A percentile compares a stretch with the other conserved stretches of the same genome.
These are phyloP conservation scores for Spirogloea muscicola DNA, from an alignment of 139 green algal species.

Conservation along the genomic window DNA sequence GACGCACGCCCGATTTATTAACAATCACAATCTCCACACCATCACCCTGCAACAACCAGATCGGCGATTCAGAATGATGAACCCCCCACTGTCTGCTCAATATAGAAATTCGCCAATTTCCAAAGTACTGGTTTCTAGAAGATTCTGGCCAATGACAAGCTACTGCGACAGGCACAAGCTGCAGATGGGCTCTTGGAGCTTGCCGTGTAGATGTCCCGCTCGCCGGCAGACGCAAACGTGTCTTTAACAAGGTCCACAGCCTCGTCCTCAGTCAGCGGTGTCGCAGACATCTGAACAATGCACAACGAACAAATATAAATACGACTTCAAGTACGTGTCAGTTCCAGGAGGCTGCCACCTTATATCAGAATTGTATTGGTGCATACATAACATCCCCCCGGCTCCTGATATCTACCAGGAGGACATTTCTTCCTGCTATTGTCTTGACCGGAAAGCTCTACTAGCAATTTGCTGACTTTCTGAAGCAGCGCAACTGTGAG, in stretches of 20 bases:
- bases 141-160: not conserved
- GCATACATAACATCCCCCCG: too few relatives aligned
- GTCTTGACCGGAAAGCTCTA: not conserved
- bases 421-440: not conserved
- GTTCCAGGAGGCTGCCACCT: too few relatives aligned
- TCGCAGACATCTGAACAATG: slow-evolving; percentile 22
- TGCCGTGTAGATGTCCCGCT: slow-evolving; percentile 98
- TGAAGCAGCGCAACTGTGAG: not conserved
- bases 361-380: too few relatives aligned
- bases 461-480: not conserved
- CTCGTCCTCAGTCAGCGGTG: slow-evolving; percentile 59
- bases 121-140: too few relatives aligned
- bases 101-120: too few relatives aligned
- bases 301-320: too few relatives aligned
- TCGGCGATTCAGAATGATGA: too few relatives aligned
- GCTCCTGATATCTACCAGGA: not conserved
- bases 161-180: slow-evolving; percentile 1
- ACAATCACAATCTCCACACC: slow-evolving; percentile 94
- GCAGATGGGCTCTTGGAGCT: too few relatives aligned
- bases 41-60: slow-evolving; percentile 75
- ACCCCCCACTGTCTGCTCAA: too few relatives aligned
- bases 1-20: slow-evolving; percentile 73
- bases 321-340: too few relatives aligned
- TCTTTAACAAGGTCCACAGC: slow-evolving; percentile 95
- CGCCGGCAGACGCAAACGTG: slow-evolving; percentile 88